Evolutionary conservation across 78 protist genomes (phyloP), one percentile per base, ranked within the genome.

Genomic region (Diacronema lutheri): DNA sequence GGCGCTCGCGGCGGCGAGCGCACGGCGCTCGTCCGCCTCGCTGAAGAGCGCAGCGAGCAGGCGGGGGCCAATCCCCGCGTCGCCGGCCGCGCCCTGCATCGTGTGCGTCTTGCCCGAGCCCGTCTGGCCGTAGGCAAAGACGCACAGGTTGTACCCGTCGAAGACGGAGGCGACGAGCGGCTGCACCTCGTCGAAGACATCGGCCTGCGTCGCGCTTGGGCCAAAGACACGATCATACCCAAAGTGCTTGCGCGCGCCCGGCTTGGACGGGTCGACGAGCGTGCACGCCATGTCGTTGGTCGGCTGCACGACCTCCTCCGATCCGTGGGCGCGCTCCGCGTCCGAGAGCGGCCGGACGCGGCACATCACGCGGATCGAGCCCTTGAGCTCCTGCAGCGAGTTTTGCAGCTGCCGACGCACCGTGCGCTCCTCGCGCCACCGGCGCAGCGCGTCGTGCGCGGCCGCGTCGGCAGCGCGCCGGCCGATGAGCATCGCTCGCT

Each of bases 71-170:
- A 44, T 7, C 16, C 50, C 50, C 50, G 50, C 16, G 50, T 44
- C 50, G 50, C 7, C 50, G 50, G 3, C 16, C 50, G 50, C 3
- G 50, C 50, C 50, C 50, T 44, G 50, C 50, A 44, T 44, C 16
- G 50, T 44, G 50, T 44, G 50, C 50, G 50, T 44, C 50, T 44
- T 44, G 50, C 50, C 50, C 3, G 50, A 44, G 50, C 50, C 50
- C 16, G 50, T 44, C 64, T 88, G 91, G 38, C 97, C 97, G 85
- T 94, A 95, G 16, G 95, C 93, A 76, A 95, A 95, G 69, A 95
- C 89, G 88, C 97, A 95, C 16, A 93, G 90, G 78, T 93, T 90
- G 87, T 88, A 92, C 0, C 97, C 97, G 81, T 93, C 96, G 64
- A 95, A 87, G 29, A 90, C 85, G 26, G 93, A 86, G 35, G 80